Conservation (phyloP, 768 basidiomycete species). For the Suillus sp. region DNA sequence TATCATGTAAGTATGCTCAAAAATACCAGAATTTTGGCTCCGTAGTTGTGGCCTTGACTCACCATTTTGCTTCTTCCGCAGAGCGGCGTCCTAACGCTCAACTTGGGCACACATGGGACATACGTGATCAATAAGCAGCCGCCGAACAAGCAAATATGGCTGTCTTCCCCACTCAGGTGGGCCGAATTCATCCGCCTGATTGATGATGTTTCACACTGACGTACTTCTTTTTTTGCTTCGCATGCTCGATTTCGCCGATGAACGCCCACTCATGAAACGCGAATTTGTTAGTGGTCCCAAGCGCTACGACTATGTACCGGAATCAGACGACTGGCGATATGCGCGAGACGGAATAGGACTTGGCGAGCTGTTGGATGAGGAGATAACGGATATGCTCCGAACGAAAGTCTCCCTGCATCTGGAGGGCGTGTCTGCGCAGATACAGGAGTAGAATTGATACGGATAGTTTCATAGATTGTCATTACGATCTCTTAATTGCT, state of each 20-base stretch:
- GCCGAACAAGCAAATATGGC: constrained; percentile 96
- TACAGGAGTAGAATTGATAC: constrained; percentile 18
- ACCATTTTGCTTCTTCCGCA: constrained; percentile 31
- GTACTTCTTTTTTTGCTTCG: background rate
- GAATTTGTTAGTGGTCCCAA: constrained; percentile 74
- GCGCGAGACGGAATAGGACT: constrained; percentile 64
- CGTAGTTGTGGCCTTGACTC: background rate
- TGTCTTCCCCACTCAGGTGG: constrained; percentile 86
- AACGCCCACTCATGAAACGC: constrained; percentile 9
- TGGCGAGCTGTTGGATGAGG: constrained; percentile 63
- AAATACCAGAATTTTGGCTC: background rate
- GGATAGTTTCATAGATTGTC: background rate
- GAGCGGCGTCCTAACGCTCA: constrained; percentile 90
- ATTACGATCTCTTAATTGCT: background rate
- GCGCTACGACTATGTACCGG: constrained; percentile 76
- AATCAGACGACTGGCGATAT: constrained; percentile 72
- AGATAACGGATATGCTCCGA: constrained; percentile 53
- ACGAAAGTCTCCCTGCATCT: constrained; percentile 37
- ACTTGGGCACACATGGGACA: constrained; percentile 73
- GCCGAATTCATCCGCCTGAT: constrained; percentile 18
- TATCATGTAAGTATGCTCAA: constrained; percentile 66
- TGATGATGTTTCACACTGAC: constrained; percentile 10
- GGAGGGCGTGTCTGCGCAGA: constrained; percentile 27
- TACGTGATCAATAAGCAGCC: constrained; percentile 98
- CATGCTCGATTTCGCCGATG: constrained; percentile 1